phyloP scores from a whole-genome alignment of 441 rosid species.

The Gossypium davidsonii region DNA sequence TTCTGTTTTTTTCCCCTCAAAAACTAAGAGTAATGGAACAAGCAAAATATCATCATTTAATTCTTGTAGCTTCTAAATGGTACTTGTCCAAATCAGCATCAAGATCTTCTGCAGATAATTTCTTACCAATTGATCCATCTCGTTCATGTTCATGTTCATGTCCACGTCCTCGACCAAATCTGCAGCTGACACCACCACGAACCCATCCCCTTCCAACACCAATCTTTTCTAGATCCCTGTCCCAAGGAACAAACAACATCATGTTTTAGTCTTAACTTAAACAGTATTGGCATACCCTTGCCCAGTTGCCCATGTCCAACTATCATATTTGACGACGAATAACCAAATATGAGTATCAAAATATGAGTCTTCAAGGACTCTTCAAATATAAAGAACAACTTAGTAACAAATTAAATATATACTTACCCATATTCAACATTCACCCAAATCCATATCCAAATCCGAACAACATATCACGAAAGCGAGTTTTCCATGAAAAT shows the following conservation, averaged over 20 bases:
- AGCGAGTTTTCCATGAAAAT: too few relatives aligned
- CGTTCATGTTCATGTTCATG: neutral
- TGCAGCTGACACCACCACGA: neutral
- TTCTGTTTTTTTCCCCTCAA: neutral
- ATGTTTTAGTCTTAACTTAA: neutral
- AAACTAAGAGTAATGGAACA: neutral
- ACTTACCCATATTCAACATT: too few relatives aligned
- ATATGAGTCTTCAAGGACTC: too few relatives aligned
- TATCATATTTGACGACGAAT: too few relatives aligned
- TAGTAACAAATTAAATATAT: too few relatives aligned
- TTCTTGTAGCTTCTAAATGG: constrained; percentile 16
- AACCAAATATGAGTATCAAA: too few relatives aligned
- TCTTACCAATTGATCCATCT: constrained; percentile 5
- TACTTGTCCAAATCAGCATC: constrained; percentile 30
- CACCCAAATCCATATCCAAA: too few relatives aligned
- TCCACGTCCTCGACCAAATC: neutral
- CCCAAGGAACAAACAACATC: neutral
- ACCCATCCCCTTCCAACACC: constrained; percentile 13
- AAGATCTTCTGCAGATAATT: constrained; percentile 20
- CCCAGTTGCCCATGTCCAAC: too few relatives aligned
- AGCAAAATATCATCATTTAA: constrained; percentile 10
- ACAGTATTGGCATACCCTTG: neutral
- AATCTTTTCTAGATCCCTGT: constrained; percentile 12
- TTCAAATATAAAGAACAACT: neutral
- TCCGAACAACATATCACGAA: too few relatives aligned